phyloP scores from a whole-genome alignment of 1,284 basidiomycete genomes.

The Ceratobasidium sp. region DNA sequence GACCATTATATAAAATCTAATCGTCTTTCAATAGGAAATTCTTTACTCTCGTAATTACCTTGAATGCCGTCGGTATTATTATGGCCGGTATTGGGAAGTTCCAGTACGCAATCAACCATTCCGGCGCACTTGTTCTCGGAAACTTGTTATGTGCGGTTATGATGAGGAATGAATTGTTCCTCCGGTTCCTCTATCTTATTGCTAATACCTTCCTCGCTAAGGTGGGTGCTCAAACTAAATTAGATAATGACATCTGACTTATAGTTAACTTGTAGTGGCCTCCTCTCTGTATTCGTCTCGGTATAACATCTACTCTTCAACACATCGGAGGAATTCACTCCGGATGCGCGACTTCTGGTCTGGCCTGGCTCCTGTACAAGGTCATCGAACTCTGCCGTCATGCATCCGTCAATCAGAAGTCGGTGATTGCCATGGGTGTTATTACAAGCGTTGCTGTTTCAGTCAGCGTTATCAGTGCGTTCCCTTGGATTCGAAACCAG shows the following conservation, averaged over 20 bases:
- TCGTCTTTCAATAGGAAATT: constrained; percentile 69
- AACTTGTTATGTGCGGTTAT: constrained; percentile 68
- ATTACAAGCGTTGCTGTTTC: constrained; percentile 69
- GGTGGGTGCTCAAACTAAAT: constrained; percentile 56
- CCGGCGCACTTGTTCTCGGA: constrained; percentile 74
- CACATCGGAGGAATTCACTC: constrained; percentile 83
- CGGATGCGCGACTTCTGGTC: constrained; percentile 75
- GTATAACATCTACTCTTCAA: constrained; percentile 72
- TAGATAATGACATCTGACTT: constrained; percentile 21
- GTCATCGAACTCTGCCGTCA: constrained; percentile 68
- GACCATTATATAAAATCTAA: neutral
- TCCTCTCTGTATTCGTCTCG: constrained; percentile 72
- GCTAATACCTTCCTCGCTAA: constrained; percentile 75
- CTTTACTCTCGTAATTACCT: constrained; percentile 68
- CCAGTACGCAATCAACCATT: constrained; percentile 70
- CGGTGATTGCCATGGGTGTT: constrained; percentile 70
- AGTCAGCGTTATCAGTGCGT: constrained; percentile 69
- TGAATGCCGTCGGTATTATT: constrained; percentile 72
- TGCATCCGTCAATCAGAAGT: constrained; percentile 66
- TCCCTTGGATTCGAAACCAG: constrained; percentile 79
- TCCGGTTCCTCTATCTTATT: constrained; percentile 69
- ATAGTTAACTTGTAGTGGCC: constrained; percentile 66
- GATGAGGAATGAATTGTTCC: constrained; percentile 73
- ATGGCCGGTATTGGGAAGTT: constrained; percentile 75
- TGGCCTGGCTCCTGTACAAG: constrained; percentile 72